phyloP scores from a whole-genome alignment of 306 rosid species.

The Castanopsis chinensis region DNA sequence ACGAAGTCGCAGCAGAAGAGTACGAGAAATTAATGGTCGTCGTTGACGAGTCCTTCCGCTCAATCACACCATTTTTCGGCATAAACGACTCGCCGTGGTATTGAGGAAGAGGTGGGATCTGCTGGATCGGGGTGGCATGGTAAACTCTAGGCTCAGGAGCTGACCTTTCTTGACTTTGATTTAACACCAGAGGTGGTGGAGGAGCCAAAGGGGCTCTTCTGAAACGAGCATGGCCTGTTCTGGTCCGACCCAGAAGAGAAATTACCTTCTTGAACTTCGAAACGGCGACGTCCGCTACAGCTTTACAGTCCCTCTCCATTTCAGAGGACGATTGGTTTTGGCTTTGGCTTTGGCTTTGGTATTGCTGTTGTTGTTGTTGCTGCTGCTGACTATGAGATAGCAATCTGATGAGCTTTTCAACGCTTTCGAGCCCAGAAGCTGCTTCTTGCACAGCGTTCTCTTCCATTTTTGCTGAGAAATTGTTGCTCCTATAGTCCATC shows the following conservation, averaged over 20 bases:
- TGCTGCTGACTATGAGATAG: slow-evolving; percentile 34
- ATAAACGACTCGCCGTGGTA: slow-evolving; percentile 3
- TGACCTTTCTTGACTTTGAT: slow-evolving; percentile 5
- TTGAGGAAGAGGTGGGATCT: slow-evolving; percentile 54
- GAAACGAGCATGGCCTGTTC: slow-evolving; percentile 91
- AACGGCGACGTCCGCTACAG: slow-evolving; percentile 74
- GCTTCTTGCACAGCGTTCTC: slow-evolving; percentile 58
- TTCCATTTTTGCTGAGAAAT: slow-evolving; percentile 36
- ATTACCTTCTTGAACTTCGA: slow-evolving; percentile 79
- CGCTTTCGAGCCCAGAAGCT: slow-evolving; percentile 63
- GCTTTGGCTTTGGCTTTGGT: too few relatives aligned
- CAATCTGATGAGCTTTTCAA: slow-evolving; percentile 41
- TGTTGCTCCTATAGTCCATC: slow-evolving; percentile 21
- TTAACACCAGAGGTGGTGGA: background rate
- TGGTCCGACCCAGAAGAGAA: slow-evolving; percentile 74
- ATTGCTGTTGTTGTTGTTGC: background rate
- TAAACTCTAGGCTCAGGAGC: slow-evolving; percentile 25
- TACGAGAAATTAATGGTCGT: slow-evolving; percentile 58
- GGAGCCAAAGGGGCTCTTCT: slow-evolving; percentile 62
- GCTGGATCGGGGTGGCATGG: slow-evolving; percentile 73
- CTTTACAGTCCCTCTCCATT: slow-evolving; percentile 57
- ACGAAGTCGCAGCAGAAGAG: slow-evolving; percentile 55
- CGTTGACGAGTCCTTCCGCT: slow-evolving; percentile 49
- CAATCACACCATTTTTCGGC: slow-evolving; percentile 18
- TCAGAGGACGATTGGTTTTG: slow-evolving; percentile 27